These are phyloP conservation scores for Mycena filopes DNA, from an alignment of 768 basidiomycete genomes.

Conservation along the genomic window DNA sequence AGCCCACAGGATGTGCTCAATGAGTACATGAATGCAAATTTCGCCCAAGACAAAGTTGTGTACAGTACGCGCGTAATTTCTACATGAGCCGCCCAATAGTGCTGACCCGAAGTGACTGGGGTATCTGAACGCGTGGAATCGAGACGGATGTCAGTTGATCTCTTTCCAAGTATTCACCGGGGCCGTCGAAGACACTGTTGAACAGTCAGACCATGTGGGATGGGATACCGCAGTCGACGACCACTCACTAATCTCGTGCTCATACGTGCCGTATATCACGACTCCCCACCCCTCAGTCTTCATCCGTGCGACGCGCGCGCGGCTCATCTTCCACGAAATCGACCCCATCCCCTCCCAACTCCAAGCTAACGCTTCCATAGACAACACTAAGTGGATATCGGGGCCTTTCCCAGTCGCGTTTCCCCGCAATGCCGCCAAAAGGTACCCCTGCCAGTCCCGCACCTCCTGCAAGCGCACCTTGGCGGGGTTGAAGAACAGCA, in stretches of 20 bases:
- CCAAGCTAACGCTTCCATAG: background rate
- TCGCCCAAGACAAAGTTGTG: no score
- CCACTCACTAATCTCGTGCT: background rate
- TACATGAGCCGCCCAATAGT: no score
- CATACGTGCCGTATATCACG: background rate
- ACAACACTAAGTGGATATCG: background rate
- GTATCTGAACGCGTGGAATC: no score
- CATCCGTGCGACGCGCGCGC: background rate
- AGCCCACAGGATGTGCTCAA: no score
- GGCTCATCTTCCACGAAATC: slow-evolving; percentile 6
- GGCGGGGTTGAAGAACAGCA: background rate
- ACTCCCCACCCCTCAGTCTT: background rate
- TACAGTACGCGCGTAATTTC: no score
- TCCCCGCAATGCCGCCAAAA: background rate
- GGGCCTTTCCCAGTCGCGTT: background rate
- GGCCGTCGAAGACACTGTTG: no score
- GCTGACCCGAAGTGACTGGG: no score
- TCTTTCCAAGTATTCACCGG: no score
- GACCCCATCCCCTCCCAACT: background rate
- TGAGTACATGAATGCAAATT: no score
- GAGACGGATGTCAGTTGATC: no score
- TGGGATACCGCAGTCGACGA: no score
- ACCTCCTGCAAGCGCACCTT: background rate
- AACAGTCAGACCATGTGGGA: no score
- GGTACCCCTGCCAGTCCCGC: background rate